phyloP scores from a whole-genome alignment of 495 filamentous ascomycete species.

The Pyronema omphalodes region DNA sequence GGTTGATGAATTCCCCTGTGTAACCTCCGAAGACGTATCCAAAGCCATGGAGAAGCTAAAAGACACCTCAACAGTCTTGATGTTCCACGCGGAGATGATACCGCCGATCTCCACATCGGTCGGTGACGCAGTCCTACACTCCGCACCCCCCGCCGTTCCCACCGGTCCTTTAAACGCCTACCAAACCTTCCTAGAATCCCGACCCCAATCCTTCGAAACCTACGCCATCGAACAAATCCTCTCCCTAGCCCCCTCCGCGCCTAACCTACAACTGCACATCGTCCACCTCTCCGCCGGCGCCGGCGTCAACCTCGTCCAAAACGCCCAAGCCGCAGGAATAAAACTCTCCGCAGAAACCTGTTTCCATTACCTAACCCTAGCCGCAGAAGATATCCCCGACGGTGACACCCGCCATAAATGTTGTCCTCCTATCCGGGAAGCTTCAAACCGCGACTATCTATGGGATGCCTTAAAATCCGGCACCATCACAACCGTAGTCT shows the following conservation, averaged over 20 bases:
- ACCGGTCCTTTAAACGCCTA: constrained; percentile 63
- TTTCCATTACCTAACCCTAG: constrained; percentile 91
- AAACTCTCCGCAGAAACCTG: constrained; percentile 95
- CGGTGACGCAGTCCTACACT: constrained; percentile 56
- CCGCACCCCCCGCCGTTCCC: constrained; percentile 53
- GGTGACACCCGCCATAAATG: constrained; percentile 96
- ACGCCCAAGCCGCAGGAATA: constrained; percentile 58
- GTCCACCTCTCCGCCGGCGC: constrained; percentile 88
- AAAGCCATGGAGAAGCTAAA: constrained; percentile 63
- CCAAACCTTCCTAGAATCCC: constrained; percentile 78
- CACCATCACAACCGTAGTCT: constrained; percentile 86
- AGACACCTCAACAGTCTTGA: constrained; percentile 60
- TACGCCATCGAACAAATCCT: constrained; percentile 79
- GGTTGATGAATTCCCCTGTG: constrained; percentile 92
- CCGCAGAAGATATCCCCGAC: constrained; percentile 65
- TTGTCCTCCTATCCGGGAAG: constrained; percentile 80
- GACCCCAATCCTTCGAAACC: constrained; percentile 77
- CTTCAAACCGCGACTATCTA: constrained; percentile 68
- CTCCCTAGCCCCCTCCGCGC: constrained; percentile 59
- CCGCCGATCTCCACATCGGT: constrained; percentile 70
- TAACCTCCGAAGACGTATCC: constrained; percentile 58
- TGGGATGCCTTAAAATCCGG: constrained; percentile 62
- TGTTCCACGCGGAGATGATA: constrained; percentile 99
- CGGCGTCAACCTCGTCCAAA: constrained; percentile 71
- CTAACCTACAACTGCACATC: constrained; percentile 74